Evolutionary conservation across 495 filamentous ascomycete genomes (phyloP), one percentile per base, ranked within the genome.

Genomic region (Podospora pseudocomata): DNA sequence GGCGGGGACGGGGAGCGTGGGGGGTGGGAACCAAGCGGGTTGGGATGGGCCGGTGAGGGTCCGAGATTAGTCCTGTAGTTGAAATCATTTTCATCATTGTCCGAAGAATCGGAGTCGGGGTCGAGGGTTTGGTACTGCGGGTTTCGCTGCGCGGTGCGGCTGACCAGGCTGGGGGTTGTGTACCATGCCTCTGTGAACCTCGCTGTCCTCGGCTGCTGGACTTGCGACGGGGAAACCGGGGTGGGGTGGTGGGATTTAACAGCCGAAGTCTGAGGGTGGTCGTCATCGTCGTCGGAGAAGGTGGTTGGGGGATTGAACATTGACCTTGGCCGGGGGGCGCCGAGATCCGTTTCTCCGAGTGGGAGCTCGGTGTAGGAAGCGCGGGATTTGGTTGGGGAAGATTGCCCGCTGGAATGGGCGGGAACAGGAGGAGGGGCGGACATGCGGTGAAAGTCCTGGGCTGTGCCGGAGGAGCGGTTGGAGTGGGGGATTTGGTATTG

Each of bases 111-210:
- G 0, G 72, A 71, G 3, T 65, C 66, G 5, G 59, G 61, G 32
- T 81, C 79, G 19, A 79, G 66, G 44, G 57, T n/a, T 81, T 63
- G 53, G 58, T 67, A 78, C 78, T 65, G 74, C 72, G 61, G 77
- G 68, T 76, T 77, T 53, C 82, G 82, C 68, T 82, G 76, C 34
- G 81, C 79, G 26, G 83, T 82, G 44, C 84, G 85, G 81, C 84
- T 72, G 80, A 82, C 66, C 77, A 84, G 69, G 70, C 86, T 74
- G 76, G 85, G 83, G 30, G 81, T 79, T 5, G 84, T 76, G 71
- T 83, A 84, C 85, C 85, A 90, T 0, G 86, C 80, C 70, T 90
- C 87, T 11, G 83, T 84, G 73, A 90, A 86, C 81, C 85, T 88
- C 68, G 89, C 88, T 4, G 83, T 78, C 55, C 88, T 86, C 23